phyloP scores from a whole-genome alignment of 208 protist genomes.

The Trypanosoma mega region DNA sequence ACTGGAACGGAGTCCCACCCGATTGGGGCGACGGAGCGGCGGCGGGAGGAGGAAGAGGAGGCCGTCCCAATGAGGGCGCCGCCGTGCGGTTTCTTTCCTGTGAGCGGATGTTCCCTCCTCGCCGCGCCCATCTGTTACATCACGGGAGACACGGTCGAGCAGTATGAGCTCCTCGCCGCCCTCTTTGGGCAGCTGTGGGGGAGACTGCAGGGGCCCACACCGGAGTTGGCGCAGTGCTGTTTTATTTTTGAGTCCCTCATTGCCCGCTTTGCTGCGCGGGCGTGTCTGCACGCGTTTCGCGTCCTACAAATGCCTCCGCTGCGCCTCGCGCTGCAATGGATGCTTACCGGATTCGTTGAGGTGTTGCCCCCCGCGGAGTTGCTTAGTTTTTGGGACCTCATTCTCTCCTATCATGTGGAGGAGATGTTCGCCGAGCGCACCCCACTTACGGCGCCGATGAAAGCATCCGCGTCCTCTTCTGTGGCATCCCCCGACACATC shows the following conservation, averaged over 20 bases:
- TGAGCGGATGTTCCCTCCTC: conserved; percentile 51
- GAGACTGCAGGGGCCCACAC: conserved; percentile 81
- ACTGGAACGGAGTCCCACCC: too few relatives aligned
- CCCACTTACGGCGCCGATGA: conserved; percentile 33
- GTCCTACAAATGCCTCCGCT: conserved; percentile 62
- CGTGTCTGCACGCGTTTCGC: conserved; percentile 62
- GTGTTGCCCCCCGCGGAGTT: conserved; percentile 72
- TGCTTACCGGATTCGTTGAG: conserved; percentile 76
- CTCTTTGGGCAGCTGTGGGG: conserved; percentile 79
- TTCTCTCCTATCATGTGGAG: conserved; percentile 74
- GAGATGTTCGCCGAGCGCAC: conserved; percentile 57
- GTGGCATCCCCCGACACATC: not conserved
- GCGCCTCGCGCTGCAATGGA: conserved; percentile 74
- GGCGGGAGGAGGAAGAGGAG: not conserved
- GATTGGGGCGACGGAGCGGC: conserved; percentile 19
- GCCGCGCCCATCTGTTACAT: conserved; percentile 79
- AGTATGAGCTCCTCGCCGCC: conserved; percentile 71
- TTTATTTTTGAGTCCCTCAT: conserved; percentile 76
- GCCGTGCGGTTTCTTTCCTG: conserved; percentile 60
- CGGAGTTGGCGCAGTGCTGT: conserved; percentile 81
- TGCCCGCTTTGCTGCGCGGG: conserved; percentile 53
- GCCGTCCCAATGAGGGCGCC: conserved; percentile 37
- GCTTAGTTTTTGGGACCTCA: conserved; percentile 78
- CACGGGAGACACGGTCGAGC: conserved; percentile 79
- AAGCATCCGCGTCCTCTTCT: not conserved